Evolutionary conservation across 441 rosid genomes (phyloP), one percentile per base, ranked within the genome.

Genomic region (Croton laevigatus): DNA sequence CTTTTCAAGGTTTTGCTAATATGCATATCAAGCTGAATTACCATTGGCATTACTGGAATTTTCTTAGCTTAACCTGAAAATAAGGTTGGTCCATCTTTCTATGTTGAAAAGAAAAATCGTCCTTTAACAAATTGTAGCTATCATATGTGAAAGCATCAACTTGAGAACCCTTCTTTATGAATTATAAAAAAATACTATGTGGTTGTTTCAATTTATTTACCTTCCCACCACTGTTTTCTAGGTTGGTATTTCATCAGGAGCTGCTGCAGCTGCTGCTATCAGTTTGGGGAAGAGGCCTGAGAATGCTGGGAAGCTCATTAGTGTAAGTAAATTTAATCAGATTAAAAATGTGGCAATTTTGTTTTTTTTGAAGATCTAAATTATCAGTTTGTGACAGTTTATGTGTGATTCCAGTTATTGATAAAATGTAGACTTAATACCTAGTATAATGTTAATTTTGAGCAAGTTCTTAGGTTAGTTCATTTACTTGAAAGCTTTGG

Each of bases 211-310:
- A 55, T 23, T 67, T 45, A 63, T 22, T 1, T 72, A n/a, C 32
- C 37, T 27, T 27, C 40, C 32, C 17, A 49, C 20, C 8, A 27
- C 51, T 70, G 58, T 65, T 75, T 36, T 63, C 52, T 77, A 91
- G 98, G 98, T 91, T 49, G 98, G 98, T 34, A 91, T 94, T 52
- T 94, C 98, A 42, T 91, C 96, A 55, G 97, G 98, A 82, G 98
- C 98, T 1, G 97, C 96, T 17, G 94, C 97, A 60, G 97, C 87
- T 37, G 97, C 97, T 34, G 97, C 97, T 8, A 76, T 89, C 66
- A 78, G 87, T 74, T 79, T 91, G 59, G 98, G 90, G 11, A 88
- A 81, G 81, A 87, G 97, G 80, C 89, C 88, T 61, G 97, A 90
- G 76, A 91, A 94, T 82, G 83, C 90, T 5, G 97, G 98, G 58